Evolutionary conservation across 768 basidiomycete genomes (phyloP).

Genomic region (Lentinula boryana): DNA sequence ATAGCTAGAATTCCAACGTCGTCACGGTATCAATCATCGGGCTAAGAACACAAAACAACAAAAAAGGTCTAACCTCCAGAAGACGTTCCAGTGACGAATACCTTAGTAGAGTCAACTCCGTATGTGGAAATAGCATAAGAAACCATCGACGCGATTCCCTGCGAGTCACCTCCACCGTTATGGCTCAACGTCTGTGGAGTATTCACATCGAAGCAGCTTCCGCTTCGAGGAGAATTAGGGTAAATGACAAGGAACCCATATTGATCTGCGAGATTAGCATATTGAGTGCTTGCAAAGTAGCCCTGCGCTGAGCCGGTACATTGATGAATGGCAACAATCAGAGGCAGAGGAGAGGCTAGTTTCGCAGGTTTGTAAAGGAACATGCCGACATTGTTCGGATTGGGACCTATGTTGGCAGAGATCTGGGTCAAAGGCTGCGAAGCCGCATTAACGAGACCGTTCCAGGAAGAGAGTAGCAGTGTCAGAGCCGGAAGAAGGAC

Average conservation of each 20-base stretch:
- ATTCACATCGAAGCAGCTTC: slow-evolving; percentile 50
- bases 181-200: slow-evolving; percentile 48
- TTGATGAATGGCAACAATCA: slow-evolving; percentile 49
- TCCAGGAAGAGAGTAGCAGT: background rate
- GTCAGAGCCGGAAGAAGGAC: background rate
- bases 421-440: background rate
- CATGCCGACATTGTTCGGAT: slow-evolving; percentile 47
- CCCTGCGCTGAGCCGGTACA: slow-evolving; percentile 47
- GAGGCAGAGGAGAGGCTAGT: slow-evolving; percentile 30
- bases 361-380: slow-evolving; percentile 37
- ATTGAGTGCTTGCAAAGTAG: slow-evolving; percentile 43
- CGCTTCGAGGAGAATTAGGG: slow-evolving; percentile 34
- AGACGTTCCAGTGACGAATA: slow-evolving; percentile 45
- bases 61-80: slow-evolving; percentile 30
- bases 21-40: background rate
- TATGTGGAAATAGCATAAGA: slow-evolving; percentile 43
- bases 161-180: slow-evolving; percentile 49
- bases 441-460: background rate
- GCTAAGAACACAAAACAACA: background rate
- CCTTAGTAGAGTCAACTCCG: slow-evolving; percentile 37
- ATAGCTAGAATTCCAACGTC: slow-evolving; percentile 27
- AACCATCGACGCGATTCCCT: slow-evolving; percentile 40
- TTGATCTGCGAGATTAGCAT: slow-evolving; percentile 42
- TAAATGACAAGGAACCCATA: slow-evolving; percentile 48
- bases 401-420: slow-evolving; percentile 42